These are phyloP conservation scores for Striga asiatica DNA, from an alignment of 257 asterid genomes.

Conservation along the genomic window DNA sequence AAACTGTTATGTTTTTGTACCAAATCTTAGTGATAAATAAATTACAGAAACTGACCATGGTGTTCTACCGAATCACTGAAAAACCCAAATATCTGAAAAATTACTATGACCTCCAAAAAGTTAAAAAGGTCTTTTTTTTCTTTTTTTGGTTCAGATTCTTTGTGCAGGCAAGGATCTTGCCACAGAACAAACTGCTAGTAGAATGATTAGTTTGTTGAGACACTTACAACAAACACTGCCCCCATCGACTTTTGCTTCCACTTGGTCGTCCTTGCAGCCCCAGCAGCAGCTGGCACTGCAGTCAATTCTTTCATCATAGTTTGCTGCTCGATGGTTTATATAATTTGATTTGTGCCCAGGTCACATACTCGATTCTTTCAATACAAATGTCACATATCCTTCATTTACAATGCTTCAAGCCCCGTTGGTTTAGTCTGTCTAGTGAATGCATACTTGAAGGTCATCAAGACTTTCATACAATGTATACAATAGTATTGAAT, in stretches of 20 bases:
- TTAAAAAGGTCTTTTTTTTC: neutral
- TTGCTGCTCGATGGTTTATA: neutral
- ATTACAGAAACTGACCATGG: neutral
- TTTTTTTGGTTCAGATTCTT: slow-evolving; percentile 36
- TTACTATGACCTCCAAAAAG: neutral
- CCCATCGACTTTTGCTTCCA: slow-evolving; percentile 66
- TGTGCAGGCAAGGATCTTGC: slow-evolving; percentile 86
- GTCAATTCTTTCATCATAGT: slow-evolving; percentile 57
- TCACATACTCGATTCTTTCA: neutral
- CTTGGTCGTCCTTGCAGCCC: slow-evolving; percentile 81
- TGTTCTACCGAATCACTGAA: neutral
- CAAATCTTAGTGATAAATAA: too few species aligned
- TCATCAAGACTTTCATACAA: too few species aligned
- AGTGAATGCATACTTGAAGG: too few species aligned
- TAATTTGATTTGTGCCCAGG: neutral
- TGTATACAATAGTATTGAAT: too few species aligned
- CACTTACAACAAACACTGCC: slow-evolving; percentile 89
- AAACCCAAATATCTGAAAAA: neutral
- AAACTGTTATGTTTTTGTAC: neutral
- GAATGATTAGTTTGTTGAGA: slow-evolving; percentile 74
- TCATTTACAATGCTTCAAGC: too few species aligned
- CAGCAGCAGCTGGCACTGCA: slow-evolving; percentile 82
- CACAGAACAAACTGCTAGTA: slow-evolving; percentile 62
- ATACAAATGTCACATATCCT: too few species aligned
- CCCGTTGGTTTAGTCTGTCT: too few species aligned